phyloP scores from a whole-genome alignment of 23 red algal species.

The Cyanidiococcus yangmingshanensis region DNA sequence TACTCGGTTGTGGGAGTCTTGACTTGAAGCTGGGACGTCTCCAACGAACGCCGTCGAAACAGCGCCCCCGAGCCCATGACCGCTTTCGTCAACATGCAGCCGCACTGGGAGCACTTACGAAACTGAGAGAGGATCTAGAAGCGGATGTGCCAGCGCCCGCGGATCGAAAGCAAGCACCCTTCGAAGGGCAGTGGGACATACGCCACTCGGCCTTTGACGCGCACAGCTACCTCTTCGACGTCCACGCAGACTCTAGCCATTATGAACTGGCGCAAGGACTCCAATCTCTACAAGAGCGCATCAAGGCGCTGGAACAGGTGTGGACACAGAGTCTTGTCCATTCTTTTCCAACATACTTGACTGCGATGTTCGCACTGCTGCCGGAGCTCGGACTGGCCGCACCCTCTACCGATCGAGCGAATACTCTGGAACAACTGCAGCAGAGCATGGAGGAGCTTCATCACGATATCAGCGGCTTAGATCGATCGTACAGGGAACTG shows the following conservation, averaged over 20 bases:
- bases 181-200: neutral
- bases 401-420: neutral
- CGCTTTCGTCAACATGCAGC: neutral
- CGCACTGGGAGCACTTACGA: neutral
- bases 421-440: neutral
- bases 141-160: neutral
- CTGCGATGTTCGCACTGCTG: neutral
- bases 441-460: neutral
- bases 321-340: neutral
- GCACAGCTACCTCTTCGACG: neutral
- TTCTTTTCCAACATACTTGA: neutral
- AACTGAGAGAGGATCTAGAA: neutral
- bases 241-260: neutral
- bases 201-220: neutral
- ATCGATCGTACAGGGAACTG: no score
- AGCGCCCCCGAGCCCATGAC: neutral
- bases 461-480: neutral
- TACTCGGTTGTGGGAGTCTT: neutral
- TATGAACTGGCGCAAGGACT: neutral
- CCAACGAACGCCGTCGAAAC: neutral
- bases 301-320: neutral
- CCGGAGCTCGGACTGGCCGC: neutral
- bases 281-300: neutral
- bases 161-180: neutral
- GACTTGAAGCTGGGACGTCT: neutral